Evolutionary conservation across 2,329 filamentous ascomycete species (phyloP), one percentile per base, ranked within the genome.

Genomic region (Xylaria digitata): DNA sequence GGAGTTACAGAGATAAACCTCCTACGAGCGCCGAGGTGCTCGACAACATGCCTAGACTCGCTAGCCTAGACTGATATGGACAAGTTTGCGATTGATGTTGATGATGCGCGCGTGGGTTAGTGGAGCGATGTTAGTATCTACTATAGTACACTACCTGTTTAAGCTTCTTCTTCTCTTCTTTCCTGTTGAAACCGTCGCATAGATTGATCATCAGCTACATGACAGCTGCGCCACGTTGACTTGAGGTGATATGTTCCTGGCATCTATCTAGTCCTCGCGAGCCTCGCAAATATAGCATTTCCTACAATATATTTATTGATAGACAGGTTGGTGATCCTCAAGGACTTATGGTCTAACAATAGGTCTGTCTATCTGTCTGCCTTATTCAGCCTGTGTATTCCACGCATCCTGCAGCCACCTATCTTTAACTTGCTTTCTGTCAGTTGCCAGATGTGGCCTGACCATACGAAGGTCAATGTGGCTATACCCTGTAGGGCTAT

Each of bases 51-150:
- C 34, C 6, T 46, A 32, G 21, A 26, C 42, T 55, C 40, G 55
- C 55, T 42, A 49, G 23, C 13, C 42, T 43, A n/a, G 34, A 61
- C 62, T 26, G 45, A 61, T 65, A 26, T 61, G 34, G 57, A 61
- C 26, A 45, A 43, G 23, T 48, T 61, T 56, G 56, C 63, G 57
- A 61, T 52, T 43, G 34, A 45, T 40, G 26, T 52, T 43, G 43
- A 45, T 40, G 43, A 54, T 9, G 53, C 26, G 37, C 15, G 45
- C 21, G 6, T 8, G 32, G 34, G 56, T 13, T 49, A 17, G 6
- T 56, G 32, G 26, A 48, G 32, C 34, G 43, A 52, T 57, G 37
- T 15, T 7, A 15, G 5, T 23, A 34, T 50, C 23, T 42, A n/a
- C n/a, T n/a, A n/a, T 9, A 37, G 2, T 37, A 37, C 34, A 8